A percentile compares a stretch with the other conserved stretches of the same genome.
Evolutionary conservation across 805 yeast species (phyloP).

Genomic region (Cyberlindnera mycetangii): DNA sequence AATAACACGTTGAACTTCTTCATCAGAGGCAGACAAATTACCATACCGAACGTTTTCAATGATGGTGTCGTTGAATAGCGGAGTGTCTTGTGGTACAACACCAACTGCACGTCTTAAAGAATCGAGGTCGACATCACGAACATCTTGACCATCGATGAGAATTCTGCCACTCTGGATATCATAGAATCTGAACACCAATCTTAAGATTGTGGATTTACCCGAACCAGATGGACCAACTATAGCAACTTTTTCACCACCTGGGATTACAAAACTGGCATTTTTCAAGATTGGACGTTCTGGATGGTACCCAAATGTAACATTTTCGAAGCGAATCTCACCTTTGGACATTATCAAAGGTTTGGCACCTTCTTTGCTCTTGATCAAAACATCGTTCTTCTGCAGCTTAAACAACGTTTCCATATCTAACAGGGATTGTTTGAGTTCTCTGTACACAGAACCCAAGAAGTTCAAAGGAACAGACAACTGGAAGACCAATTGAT

Average conservation of each 20-base stretch:
- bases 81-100: slow-evolving; percentile 97
- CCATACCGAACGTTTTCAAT: slow-evolving; percentile 89
- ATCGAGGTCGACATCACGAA: slow-evolving; percentile 69
- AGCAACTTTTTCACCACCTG: slow-evolving; percentile 89
- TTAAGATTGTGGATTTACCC: slow-evolving; percentile 87
- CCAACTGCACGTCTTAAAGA: slow-evolving; percentile 75
- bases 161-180: slow-evolving; percentile 79
- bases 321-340: slow-evolving; percentile 79
- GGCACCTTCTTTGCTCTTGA: slow-evolving; percentile 62
- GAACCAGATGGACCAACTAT: slow-evolving; percentile 96
- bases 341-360: slow-evolving; percentile 50
- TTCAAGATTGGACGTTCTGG: slow-evolving; percentile 81
- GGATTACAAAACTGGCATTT: slow-evolving; percentile 80
- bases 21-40: slow-evolving; percentile 65
- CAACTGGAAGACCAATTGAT: slow-evolving; percentile 93
- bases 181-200: slow-evolving; percentile 84
- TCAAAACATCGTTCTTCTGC: slow-evolving; percentile 68
- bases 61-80: slow-evolving; percentile 87
- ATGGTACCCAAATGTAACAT: slow-evolving; percentile 90
- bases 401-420: slow-evolving; percentile 93
- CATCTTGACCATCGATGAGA: slow-evolving; percentile 85
- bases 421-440: slow-evolving; percentile 88
- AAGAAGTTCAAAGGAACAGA: slow-evolving; percentile 92
- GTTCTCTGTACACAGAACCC: slow-evolving; percentile 93
- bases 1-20: slow-evolving; percentile 64